Percentiles rank a stretch among this genome's conserved stretches.
phyloP scores from a whole-genome alignment of 257 asterid genomes.

The Cruciata laevipes region DNA sequence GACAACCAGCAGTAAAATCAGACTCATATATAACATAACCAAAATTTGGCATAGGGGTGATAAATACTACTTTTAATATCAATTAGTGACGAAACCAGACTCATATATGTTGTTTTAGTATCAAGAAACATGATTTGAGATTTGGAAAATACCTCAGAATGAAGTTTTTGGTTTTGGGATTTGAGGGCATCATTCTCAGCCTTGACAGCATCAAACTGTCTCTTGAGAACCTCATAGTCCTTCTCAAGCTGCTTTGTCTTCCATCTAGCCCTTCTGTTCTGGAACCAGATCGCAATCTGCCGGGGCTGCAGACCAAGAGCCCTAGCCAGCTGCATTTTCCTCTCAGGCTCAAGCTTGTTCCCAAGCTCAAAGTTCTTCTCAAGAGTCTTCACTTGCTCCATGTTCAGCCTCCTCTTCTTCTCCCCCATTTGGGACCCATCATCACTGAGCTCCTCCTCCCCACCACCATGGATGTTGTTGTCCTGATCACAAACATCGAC shows the following conservation, averaged over 20 bases:
- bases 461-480: slow-evolving; percentile 18
- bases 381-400: slow-evolving; percentile 57
- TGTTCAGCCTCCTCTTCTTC: slow-evolving; percentile 52
- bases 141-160: slow-evolving; percentile 34
- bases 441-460: slow-evolving; percentile 49
- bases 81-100: too few relatives aligned
- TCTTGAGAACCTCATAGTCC: slow-evolving; percentile 46
- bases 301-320: slow-evolving; percentile 59
- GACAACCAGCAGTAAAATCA: not conserved
- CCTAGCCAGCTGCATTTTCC: slow-evolving; percentile 59
- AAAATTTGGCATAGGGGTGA: not conserved
- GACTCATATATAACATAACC: not conserved
- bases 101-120: not conserved
- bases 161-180: slow-evolving; percentile 52
- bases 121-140: not conserved
- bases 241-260: slow-evolving; percentile 64
- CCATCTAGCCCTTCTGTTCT: slow-evolving; percentile 64
- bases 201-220: slow-evolving; percentile 49
- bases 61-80: too few relatives aligned
- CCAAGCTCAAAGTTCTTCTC: slow-evolving; percentile 59
- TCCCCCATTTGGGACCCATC: slow-evolving; percentile 53
- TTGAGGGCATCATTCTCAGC: slow-evolving; percentile 55
- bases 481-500: slow-evolving; percentile 28
- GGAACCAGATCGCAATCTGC: slow-evolving; percentile 64
- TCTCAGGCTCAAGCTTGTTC: slow-evolving; percentile 57